Base-by-base conservation (phyloP, 2,329 filamentous ascomycete species). In the Botrytis paeoniae region DNA sequence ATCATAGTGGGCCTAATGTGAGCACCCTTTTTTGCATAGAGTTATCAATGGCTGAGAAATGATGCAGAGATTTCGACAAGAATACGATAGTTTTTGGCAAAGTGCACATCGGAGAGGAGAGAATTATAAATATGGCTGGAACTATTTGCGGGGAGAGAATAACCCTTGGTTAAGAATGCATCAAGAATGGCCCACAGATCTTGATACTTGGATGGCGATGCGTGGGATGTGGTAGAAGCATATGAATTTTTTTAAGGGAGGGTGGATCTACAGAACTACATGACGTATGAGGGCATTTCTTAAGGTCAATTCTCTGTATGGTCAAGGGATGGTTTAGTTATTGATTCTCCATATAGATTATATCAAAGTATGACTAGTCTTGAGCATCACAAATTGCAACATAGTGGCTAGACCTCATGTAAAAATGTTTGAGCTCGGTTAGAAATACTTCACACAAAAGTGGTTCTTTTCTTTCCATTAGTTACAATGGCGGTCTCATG, bases 31-130 rank as follows among this genome's bases (percentile, higher is more conserved):
- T 2, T 1, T 25, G 3, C 3, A 8, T 22, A 57, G 7, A 7
- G 10, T 10, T 20, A 4, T 20, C n/a, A 14, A 61, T 48, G 43
- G 22, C 66, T 76, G 37, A 75, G 41, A 43, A 16, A 14, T 35
- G 1, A 37, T 29, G 32, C 66, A 81, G 79, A 74, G 79, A 66
- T 80, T 78, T 39, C 69, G 75, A 69, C 70, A 72, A 66, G 75
- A 79, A 48, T 72, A 79, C 29, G 75, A 80, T 73, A 64, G 71
- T 39, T 81, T 79, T 62, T 81, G 79, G 79, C 77, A 77, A 51
- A 39, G 77, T 57, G 78, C 79, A 2, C 79, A 80, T 75, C 75
- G 77, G 1, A 65, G 76, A 60, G 77, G 76, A 2, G 77, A 78
- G 8, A 79, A 79, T 66, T 18, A 69, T 16, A 54, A 59, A 16